Conservation (phyloP, 2,329 filamentous ascomycete species). For the Dryadomyces sulphureus region DNA sequence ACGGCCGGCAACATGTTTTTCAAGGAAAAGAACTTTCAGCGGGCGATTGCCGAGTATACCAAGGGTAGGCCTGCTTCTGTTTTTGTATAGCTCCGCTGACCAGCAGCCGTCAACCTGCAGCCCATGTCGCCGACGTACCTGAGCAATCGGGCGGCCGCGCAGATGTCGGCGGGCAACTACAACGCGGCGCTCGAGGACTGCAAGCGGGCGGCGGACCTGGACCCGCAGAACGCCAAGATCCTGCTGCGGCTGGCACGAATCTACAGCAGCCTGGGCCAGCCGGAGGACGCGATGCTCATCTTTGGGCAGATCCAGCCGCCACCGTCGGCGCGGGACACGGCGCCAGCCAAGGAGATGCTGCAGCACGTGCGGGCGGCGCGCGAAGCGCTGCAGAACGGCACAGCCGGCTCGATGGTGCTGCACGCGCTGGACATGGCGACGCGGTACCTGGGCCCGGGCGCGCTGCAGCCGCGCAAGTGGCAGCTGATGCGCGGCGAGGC, state of each 20-base stretch:
- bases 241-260: conserved; percentile 78
- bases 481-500: conserved; percentile 83
- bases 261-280: conserved; percentile 73
- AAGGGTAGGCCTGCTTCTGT: conserved; percentile 49
- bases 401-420: conserved; percentile 77
- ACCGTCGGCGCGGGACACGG: conserved; percentile 73
- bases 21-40: conserved; percentile 80
- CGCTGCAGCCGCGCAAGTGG: conserved; percentile 80
- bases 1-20: conserved; percentile 90
- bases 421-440: conserved; percentile 87
- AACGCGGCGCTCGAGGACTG: conserved; percentile 75
- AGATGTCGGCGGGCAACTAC: conserved; percentile 76
- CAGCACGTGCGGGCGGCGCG: conserved; percentile 69
- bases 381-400: conserved; percentile 58
- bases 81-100: not conserved
- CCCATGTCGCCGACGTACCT: conserved; percentile 79
- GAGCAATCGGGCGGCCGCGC: conserved; percentile 87
- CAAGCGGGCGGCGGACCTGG: conserved; percentile 64
- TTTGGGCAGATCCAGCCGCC: conserved; percentile 68
- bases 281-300: conserved; percentile 72
- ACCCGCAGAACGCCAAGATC: conserved; percentile 77
- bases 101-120: conserved; percentile 69
- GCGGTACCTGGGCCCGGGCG: conserved; percentile 58
- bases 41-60: conserved; percentile 84
- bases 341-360: conserved; percentile 71